A percentile compares a stretch with the other conserved stretches of the same genome.
Conservation (phyloP, 257 asterid species). For the Pogostemon cablin region DNA sequence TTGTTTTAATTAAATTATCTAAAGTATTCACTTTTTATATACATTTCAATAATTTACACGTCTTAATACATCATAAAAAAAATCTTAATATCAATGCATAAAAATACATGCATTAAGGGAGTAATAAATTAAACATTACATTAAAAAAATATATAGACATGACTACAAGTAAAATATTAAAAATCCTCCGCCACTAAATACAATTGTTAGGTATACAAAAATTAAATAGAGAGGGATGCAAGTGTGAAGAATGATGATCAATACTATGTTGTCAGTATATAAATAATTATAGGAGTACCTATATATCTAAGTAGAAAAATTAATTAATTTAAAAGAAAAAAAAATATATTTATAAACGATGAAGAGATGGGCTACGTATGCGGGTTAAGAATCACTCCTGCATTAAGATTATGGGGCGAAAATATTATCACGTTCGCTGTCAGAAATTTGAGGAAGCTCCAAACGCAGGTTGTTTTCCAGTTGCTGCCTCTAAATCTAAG, state of each 20-base stretch:
- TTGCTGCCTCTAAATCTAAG: conserved; percentile 48
- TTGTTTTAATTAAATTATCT: too few species aligned
- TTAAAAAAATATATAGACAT: too few species aligned
- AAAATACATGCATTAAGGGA: too few species aligned
- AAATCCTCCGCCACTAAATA: too few species aligned
- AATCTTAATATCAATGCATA: too few species aligned
- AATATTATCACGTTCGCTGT: conserved; percentile 54
- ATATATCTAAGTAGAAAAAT: too few species aligned
- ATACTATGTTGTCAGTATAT: not conserved
- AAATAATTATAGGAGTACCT: too few species aligned
- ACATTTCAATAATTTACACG: too few species aligned
- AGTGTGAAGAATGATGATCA: not conserved
- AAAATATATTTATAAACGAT: conserved; percentile 37
- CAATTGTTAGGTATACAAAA: not conserved
- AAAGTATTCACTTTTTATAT: too few species aligned
- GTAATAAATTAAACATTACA: too few species aligned
- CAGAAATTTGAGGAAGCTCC: conserved; percentile 49
- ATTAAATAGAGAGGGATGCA: not conserved
- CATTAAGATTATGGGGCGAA: conserved; percentile 30
- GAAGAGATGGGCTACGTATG: conserved; percentile 54
- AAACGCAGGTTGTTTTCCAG: conserved; percentile 58
- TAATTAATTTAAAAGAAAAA: not conserved
- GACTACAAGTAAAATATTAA: too few species aligned
- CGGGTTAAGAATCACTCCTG: conserved; percentile 38
- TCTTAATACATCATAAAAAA: too few species aligned